phyloP scores from a whole-genome alignment of 2,329 filamentous ascomycete genomes.

The Stylonectria norvegica region DNA sequence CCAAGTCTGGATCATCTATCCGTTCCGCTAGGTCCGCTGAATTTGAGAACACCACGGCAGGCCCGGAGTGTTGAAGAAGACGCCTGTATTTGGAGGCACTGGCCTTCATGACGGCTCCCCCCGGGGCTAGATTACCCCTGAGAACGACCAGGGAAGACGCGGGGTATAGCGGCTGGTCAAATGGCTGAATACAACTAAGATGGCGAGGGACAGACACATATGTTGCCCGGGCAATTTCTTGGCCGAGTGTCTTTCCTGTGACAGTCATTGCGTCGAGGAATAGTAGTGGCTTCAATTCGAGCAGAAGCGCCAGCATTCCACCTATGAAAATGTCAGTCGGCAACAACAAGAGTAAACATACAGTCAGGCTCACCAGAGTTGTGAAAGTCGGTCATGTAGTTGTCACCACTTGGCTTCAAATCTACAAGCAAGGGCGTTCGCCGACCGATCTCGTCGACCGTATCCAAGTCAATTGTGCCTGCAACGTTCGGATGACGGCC shows the following conservation, averaged over 20 bases:
- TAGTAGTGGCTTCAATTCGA: conserved; percentile 71
- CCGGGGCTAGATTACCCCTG: conserved; percentile 76
- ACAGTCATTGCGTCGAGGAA: conserved; percentile 75
- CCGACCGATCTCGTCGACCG: conserved; percentile 74
- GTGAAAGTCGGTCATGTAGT: conserved; percentile 88
- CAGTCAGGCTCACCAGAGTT: conserved; percentile 49
- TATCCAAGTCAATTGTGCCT: conserved; percentile 64
- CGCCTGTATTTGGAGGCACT: conserved; percentile 76
- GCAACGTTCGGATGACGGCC: conserved; percentile 66
- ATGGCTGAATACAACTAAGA: conserved; percentile 58
- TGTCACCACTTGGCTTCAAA: conserved; percentile 80
- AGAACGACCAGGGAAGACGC: conserved; percentile 80
- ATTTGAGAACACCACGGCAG: conserved; percentile 64
- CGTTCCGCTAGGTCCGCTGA: conserved; percentile 72
- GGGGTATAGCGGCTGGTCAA: conserved; percentile 63
- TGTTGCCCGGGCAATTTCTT: conserved; percentile 71
- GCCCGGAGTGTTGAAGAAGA: conserved; percentile 44
- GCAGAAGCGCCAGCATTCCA: conserved; percentile 78
- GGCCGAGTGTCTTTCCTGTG: conserved; percentile 78
- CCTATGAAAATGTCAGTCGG: conserved; percentile 39
- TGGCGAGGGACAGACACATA: conserved; percentile 46
- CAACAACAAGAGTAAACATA: rapidly evolving
- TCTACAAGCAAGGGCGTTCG: conserved; percentile 79
- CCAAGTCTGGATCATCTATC: conserved; percentile 54
- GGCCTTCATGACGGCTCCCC: conserved; percentile 85